A percentile compares a stretch with the other conserved stretches of the same genome.
Conservation (phyloP, 345 rosid genomes). For the Pistacia atlantica region DNA sequence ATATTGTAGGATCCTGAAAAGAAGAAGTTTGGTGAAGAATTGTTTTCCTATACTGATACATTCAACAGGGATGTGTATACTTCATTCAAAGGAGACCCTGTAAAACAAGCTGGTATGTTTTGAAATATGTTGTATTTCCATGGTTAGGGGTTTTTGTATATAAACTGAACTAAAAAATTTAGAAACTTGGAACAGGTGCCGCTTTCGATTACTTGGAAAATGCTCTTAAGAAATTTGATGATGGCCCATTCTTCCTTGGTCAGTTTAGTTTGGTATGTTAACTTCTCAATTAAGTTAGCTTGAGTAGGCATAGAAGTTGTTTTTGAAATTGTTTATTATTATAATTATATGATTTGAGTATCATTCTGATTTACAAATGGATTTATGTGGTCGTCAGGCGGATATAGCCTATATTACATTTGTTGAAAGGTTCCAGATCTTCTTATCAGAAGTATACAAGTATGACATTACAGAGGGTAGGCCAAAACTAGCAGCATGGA, state of each 20-base stretch:
- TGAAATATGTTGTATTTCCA: neutral
- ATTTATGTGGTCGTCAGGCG: constrained; percentile 44
- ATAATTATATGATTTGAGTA: no score
- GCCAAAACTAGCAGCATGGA: constrained; percentile 77
- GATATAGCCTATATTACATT: constrained; percentile 77
- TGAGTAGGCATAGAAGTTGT: neutral
- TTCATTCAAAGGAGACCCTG: constrained; percentile 68
- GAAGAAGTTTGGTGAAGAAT: constrained; percentile 60
- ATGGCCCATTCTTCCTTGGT: constrained; percentile 92
- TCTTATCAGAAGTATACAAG: constrained; percentile 50
- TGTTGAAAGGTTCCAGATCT: constrained; percentile 60
- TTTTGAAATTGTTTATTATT: no score
- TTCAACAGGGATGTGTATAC: constrained; percentile 38
- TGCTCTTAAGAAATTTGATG: constrained; percentile 62
- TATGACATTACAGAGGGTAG: constrained; percentile 66
- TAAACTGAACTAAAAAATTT: neutral
- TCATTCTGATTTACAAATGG: neutral
- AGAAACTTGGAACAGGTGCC: constrained; percentile 47
- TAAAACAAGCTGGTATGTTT: constrained; percentile 56
- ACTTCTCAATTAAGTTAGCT: neutral
- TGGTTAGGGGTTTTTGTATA: neutral
- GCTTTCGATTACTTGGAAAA: constrained; percentile 76
- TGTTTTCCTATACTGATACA: constrained; percentile 59
- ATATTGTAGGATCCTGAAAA: constrained; percentile 66
- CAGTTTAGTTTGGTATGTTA: constrained; percentile 67